Percentiles rank a stretch among this genome's conserved stretches.
Evolutionary conservation across 371 early-diverging fungal genomes (phyloP).

Genomic region (Mucor plumbeus): DNA sequence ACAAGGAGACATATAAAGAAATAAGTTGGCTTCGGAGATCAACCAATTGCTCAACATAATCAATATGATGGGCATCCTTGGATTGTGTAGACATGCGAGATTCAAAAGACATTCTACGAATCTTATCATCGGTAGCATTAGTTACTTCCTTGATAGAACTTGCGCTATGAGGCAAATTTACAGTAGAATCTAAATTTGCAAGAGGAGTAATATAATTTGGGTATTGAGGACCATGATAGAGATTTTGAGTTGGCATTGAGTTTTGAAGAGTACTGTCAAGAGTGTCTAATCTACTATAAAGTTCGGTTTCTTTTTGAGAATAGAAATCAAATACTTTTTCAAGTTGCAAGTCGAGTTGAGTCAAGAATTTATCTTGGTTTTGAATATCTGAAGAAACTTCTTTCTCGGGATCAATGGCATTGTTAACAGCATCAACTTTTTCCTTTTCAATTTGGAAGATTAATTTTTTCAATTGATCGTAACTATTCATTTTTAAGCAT

Average conservation of each 20-base stretch:
- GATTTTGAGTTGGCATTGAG: conserved; percentile 14
- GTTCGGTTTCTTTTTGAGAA: conserved; percentile 77
- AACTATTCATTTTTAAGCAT: conserved; percentile 49
- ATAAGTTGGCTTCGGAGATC: conserved; percentile 51
- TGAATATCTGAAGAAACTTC: neutral
- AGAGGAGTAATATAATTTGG: conserved; percentile 20
- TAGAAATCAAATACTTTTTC: conserved; percentile 84
- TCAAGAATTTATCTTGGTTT: conserved; percentile 57
- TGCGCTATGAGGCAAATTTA: conserved; percentile 7
- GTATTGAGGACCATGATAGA: conserved; percentile 14
- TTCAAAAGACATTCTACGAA: conserved; percentile 28
- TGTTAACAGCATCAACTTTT: conserved; percentile 58
- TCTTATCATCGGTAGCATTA: neutral
- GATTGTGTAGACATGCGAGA: conserved; percentile 32
- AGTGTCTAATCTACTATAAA: conserved; percentile 46
- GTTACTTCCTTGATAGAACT: conserved; percentile 11
- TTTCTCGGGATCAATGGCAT: conserved; percentile 36
- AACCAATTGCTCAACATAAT: conserved; percentile 30
- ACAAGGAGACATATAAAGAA: conserved; percentile 77
- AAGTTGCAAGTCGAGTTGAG: conserved; percentile 80
- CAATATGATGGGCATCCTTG: conserved; percentile 19
- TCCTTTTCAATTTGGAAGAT: conserved; percentile 91
- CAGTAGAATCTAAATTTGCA: conserved; percentile 26
- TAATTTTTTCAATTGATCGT: conserved; percentile 87
- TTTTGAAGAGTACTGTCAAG: conserved; percentile 28